phyloP scores from a whole-genome alignment of 2,329 filamentous ascomycete species.

The Bipolaris bicolor region DNA sequence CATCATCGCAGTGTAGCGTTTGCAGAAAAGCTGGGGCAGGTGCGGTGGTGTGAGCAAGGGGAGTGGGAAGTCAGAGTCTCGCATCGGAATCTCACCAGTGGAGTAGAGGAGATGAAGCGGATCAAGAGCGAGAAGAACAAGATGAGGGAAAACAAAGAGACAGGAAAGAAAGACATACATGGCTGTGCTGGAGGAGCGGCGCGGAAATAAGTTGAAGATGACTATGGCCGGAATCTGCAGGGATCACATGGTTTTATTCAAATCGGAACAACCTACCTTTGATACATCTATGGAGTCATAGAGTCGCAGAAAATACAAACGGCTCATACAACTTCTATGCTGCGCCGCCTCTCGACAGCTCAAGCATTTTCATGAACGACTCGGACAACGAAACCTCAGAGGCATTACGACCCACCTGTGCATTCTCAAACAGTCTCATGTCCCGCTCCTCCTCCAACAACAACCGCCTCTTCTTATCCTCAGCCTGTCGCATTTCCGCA shows the following conservation, averaged over 20 bases:
- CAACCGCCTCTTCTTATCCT: neutral
- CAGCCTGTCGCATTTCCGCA: neutral
- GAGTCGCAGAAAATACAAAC: neutral
- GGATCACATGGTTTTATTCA: neutral
- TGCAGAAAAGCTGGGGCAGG: slow-evolving; percentile 15
- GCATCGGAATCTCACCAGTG: slow-evolving; percentile 6
- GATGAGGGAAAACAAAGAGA: neutral
- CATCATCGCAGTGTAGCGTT: slow-evolving; percentile 18
- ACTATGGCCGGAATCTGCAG: neutral
- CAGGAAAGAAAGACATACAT: neutral
- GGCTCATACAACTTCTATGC: neutral
- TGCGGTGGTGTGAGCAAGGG: slow-evolving; percentile 9
- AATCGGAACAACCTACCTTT: neutral
- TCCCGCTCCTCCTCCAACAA: neutral
- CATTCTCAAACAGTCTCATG: neutral
- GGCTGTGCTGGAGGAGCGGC: neutral
- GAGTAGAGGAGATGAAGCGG: slow-evolving; percentile 5
- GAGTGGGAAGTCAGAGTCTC: slow-evolving; percentile 11
- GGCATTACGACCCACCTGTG: no score
- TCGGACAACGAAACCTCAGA: neutral
- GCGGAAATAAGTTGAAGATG: neutral
- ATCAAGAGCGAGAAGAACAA: neutral
- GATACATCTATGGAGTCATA: neutral
- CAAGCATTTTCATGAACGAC: neutral
- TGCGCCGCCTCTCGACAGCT: neutral